phyloP scores from a whole-genome alignment of 2,329 filamentous ascomycete species.

The Ilyonectria robusta region DNA sequence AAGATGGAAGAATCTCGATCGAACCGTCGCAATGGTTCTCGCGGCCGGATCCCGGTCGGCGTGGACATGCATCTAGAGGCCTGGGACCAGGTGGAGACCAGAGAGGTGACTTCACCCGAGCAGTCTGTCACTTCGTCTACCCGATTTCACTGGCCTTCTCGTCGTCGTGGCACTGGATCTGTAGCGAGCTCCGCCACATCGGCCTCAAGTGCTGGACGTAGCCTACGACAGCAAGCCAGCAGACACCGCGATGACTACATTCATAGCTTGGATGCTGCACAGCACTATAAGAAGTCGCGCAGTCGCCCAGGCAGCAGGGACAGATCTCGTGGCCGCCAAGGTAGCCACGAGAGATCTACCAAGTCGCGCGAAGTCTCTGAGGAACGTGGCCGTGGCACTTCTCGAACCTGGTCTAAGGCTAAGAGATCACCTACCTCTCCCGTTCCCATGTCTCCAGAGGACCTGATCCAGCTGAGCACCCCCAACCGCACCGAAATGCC shows the following conservation, averaged over 20 bases:
- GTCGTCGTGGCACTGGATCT: conserved; percentile 68
- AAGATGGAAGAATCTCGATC: conserved; percentile 67
- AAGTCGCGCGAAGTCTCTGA: conserved; percentile 75
- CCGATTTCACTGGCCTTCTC: conserved; percentile 69
- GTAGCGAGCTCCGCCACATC: conserved; percentile 72
- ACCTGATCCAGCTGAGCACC: conserved; percentile 75
- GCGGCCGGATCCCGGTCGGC: conserved; percentile 83
- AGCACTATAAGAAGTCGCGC: conserved; percentile 69
- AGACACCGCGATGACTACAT: conserved; percentile 87
- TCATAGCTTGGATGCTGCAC: conserved; percentile 85
- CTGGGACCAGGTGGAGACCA: conserved; percentile 64
- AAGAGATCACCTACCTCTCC: conserved; percentile 94
- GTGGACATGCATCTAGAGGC: conserved; percentile 75
- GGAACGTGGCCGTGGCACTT: conserved; percentile 77
- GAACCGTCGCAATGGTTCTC: conserved; percentile 77
- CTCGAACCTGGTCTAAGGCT: conserved; percentile 77
- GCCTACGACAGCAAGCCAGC: conserved; percentile 62
- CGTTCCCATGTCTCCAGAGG: conserved; percentile 93
- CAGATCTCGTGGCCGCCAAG: conserved; percentile 62
- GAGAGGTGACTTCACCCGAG: conserved; percentile 71
- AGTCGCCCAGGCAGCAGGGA: conserved; percentile 70
- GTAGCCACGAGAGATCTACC: conserved; percentile 64
- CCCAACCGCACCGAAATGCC: conserved; percentile 53
- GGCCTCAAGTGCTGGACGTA: conserved; percentile 65
- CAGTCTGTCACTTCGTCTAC: conserved; percentile 67